Base-by-base conservation (phyloP, 164 flowering plant genomes). In the Aristolochia contorta region DNA sequence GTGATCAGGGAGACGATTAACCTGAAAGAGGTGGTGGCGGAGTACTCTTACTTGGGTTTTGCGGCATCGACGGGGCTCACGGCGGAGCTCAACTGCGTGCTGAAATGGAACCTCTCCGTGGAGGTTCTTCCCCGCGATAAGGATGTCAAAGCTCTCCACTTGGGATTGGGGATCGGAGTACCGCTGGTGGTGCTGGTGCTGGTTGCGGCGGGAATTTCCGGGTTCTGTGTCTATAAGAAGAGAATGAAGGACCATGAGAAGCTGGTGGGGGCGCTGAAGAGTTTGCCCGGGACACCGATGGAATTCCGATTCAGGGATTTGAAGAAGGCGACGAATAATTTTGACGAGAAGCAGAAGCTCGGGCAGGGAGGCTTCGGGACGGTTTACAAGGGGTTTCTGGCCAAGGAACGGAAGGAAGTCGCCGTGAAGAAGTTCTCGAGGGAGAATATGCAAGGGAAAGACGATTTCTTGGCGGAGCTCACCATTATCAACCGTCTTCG, bases 321-420 rank as follows among this genome's bases (percentile, higher is more conserved):
- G 72, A 85, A 80, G 70, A 80, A 73, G 65, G 89, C 87, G 0
- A 85, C 96, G 0, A 64, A 74, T 21, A 79, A 80, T n/a, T 88
- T 88, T 67, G 69, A 77, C 54, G 83, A 76, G 54, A 78, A 67
- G 57, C 43, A 41, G 66, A 76, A 67, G 70, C 72, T 89, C 18
- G 96, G 96, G 9, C 76, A 80, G 65, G 96, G 96, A 13, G 92
- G 96, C 20, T 88, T 72, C 59, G 92, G 96, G 13, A 71, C 76
- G 0, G 91, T 88, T 18, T 87, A 79, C 68, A 85, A 63, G 59
- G 91, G 91, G 5, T 43, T 67, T 13, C 32, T 88, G 61, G 64
- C 67, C 0, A 30, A 54, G 18, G 79, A 71, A 47, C 70, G 74
- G 12, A 58, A 20, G 16, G 78, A 78, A 53, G 72, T 88, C 0